Evolutionary conservation across 192 early-diverging fungal genomes (phyloP), one percentile per base, ranked within the genome.

Genomic region (Oehlia diaphana): DNA sequence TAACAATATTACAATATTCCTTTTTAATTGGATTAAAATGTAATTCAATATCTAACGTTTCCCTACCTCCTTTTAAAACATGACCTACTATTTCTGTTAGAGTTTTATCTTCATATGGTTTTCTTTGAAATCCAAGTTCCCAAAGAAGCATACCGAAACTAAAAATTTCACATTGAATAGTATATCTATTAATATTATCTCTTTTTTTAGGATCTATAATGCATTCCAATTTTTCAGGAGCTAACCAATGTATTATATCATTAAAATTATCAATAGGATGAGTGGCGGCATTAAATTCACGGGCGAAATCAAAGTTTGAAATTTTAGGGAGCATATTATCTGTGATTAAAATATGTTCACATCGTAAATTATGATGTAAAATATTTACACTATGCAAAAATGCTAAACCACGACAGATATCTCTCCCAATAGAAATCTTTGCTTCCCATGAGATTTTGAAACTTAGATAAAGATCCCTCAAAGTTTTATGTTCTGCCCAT

Each of bases 331-430:
- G 67, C 9, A 50, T 23, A 35, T 44, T 23, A 33, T 66, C 8
- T 21, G 77, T 79, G 4, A 79, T 63, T 53, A 79, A n/a, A 19
- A 79, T 39, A 71, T 79, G 70, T 44, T 33, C 50, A n/a, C 77
- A 79, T n/a, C 53, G 50, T 4, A 79, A 53, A 35, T 79, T 67
- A 62, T 70, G 77, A 58, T 79, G 77, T 1, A 79, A 19, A 39
- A 70, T 70, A 19, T 21, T 61, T 2, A 14, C 28, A 14, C 26
- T 14, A 39, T 79, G 77, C 9, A 79, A 71, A 61, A 70, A 79
- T 31, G 31, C 16, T 33, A 79, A 8, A 37, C 66, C 77, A 61
- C 77, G 77, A n/a, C 77, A 79, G 26, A 79, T 69, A 28, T 70
- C 77, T 4, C 28, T 21, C 5, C 68, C 68, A 3, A 79, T 62